Evolutionary conservation across 2,329 filamentous ascomycete species (phyloP).

Genomic region (Ramichloridium luteum): DNA sequence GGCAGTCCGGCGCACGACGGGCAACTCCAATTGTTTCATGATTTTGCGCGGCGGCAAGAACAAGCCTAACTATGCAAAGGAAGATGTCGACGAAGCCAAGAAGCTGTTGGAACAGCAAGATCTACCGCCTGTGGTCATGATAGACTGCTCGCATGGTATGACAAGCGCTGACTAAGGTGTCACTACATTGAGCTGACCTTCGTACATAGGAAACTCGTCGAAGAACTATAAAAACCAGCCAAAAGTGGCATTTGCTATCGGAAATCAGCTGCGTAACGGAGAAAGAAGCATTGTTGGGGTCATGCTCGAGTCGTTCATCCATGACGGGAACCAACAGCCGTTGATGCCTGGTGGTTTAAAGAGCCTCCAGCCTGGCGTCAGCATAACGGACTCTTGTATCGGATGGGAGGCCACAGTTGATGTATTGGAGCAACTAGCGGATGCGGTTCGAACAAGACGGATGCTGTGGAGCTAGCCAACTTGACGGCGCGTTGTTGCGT

Average conservation of each 20-base stretch:
- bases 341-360: conserved; percentile 61
- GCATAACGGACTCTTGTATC: conserved; percentile 94
- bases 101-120: conserved; percentile 70
- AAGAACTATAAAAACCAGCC: conserved; percentile 98
- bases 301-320: conserved; percentile 98
- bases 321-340: conserved; percentile 69
- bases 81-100: conserved; percentile 67
- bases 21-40: conserved; percentile 95
- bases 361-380: conserved; percentile 74
- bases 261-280: conserved; percentile 74
- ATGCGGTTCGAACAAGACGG: conserved; percentile 67
- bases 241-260: conserved; percentile 70
- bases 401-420: conserved; percentile 76
- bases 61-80: conserved; percentile 87
- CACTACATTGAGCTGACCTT: too few species aligned
- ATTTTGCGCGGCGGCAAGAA: conserved; percentile 84
- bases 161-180: too few species aligned
- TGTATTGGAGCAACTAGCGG: conserved; percentile 73
- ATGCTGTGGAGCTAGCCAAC: conserved; percentile 26
- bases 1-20: conserved; percentile 82
- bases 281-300: conserved; percentile 85
- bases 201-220: conserved; percentile 91
- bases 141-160: conserved; percentile 92
- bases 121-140: conserved; percentile 83
- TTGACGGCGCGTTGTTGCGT: conserved; percentile 14